Evolutionary conservation across 2,329 filamentous ascomycete species (phyloP).

Genomic region (Tolypocladium paradoxum): DNA sequence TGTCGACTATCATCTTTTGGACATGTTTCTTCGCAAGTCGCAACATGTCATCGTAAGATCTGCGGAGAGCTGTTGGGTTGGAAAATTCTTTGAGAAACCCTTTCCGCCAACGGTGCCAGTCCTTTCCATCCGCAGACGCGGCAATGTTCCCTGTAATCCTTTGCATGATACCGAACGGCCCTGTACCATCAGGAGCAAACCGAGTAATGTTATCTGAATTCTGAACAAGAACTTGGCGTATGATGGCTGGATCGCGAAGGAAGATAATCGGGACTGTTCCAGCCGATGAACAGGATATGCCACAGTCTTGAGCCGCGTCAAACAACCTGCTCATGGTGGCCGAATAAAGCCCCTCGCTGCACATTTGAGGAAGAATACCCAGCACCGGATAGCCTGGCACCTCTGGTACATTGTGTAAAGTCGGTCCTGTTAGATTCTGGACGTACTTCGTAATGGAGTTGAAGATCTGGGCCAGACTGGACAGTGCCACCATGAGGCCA

Average conservation of each 20-base stretch:
- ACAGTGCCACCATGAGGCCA: too few species aligned
- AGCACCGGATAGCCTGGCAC: not conserved
- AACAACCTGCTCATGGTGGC: not conserved
- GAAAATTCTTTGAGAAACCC: slow-evolving; percentile 1
- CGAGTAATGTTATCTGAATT: slow-evolving; percentile 1
- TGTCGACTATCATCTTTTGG: not conserved
- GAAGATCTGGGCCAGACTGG: too few species aligned
- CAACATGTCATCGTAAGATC: not conserved
- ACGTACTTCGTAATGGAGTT: too few species aligned
- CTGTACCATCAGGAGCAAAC: not conserved
- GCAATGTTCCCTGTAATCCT: slow-evolving; percentile 1
- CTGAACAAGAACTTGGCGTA: slow-evolving; percentile 1
- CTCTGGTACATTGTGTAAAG: not conserved
- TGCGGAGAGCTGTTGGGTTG: not conserved
- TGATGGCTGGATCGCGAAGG: slow-evolving; percentile 1
- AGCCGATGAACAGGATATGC: not conserved
- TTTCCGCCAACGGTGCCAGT: slow-evolving; percentile 3
- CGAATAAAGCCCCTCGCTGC: slow-evolving; percentile 1
- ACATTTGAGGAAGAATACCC: slow-evolving; percentile 2
- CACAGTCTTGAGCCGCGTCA: not conserved
- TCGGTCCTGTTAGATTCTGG: too few species aligned
- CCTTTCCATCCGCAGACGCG: slow-evolving; percentile 1
- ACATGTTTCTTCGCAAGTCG: slow-evolving; percentile 1
- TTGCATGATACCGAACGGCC: slow-evolving; percentile 1
- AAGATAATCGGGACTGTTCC: not conserved